These are phyloP conservation scores for Talaromyces ruber DNA, from an alignment of 495 filamentous ascomycete genomes.

Conservation along the genomic window DNA sequence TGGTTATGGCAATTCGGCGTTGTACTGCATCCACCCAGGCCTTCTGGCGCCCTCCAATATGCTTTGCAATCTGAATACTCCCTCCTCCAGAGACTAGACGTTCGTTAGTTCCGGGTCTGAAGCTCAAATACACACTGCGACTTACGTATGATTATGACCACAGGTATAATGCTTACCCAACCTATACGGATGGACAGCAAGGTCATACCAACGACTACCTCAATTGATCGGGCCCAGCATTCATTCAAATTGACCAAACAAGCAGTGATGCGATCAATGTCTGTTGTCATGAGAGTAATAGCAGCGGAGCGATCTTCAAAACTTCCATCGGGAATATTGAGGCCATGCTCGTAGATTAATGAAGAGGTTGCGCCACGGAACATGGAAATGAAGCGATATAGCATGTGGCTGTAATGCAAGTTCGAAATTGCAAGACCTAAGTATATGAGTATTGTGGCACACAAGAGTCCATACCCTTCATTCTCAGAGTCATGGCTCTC, in stretches of 20 bases:
- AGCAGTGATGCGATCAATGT: slow-evolving; percentile 37
- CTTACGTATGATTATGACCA: slow-evolving; percentile 31
- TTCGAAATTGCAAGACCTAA: slow-evolving; percentile 35
- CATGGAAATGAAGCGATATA: slow-evolving; percentile 41
- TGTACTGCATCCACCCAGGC: slow-evolving; percentile 48
- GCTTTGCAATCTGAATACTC: slow-evolving; percentile 30
- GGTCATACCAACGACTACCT: slow-evolving; percentile 43
- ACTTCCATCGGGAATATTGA: slow-evolving; percentile 25
- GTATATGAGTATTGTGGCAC: slow-evolving; percentile 38
- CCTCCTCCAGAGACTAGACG: background rate
- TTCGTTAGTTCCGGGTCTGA: background rate
- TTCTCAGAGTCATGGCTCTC: slow-evolving; percentile 27
- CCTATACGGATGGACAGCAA: slow-evolving; percentile 44
- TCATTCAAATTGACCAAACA: slow-evolving; percentile 34
- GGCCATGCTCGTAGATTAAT: slow-evolving; percentile 46
- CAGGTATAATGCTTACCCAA: slow-evolving; percentile 31
- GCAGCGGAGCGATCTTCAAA: slow-evolving; percentile 36
- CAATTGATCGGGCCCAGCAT: slow-evolving; percentile 43
- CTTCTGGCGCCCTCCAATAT: slow-evolving; percentile 36
- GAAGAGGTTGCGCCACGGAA: slow-evolving; percentile 46
- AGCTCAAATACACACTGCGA: slow-evolving; percentile 6
- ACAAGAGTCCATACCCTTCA: slow-evolving; percentile 44
- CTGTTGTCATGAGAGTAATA: slow-evolving; percentile 49
- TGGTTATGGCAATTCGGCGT: slow-evolving; percentile 43
- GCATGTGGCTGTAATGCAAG: background rate